Conservation (phyloP, 495 filamentous ascomycete species). For the Cercophora sp. region DNA sequence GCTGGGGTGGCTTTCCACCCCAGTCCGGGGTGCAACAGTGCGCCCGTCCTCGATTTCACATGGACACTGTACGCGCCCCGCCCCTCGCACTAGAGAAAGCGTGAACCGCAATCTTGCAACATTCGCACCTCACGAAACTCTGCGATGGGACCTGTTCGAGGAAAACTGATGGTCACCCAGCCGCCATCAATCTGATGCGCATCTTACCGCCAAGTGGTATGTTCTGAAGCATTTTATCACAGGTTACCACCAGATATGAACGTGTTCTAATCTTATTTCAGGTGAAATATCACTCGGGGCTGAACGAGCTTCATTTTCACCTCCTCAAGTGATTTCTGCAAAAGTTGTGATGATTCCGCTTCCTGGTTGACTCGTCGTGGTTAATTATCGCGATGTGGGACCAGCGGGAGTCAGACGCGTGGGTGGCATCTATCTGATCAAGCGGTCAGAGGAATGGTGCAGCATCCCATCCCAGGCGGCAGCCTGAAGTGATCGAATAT, state of each 20-base stretch:
- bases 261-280: constrained; percentile 13
- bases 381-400: constrained; percentile 20
- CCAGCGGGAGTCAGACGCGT: constrained; percentile 16
- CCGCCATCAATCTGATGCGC: background rate
- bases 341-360: constrained; percentile 9
- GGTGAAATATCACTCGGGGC: background rate
- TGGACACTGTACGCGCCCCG: constrained; percentile 18
- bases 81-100: too few relatives aligned
- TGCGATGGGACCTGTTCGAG: constrained; percentile 9
- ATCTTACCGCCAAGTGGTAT: background rate
- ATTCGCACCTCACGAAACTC: constrained; percentile 17
- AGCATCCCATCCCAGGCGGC: constrained; percentile 1
- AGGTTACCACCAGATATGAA: background rate
- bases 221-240: background rate
- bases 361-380: constrained; percentile 11
- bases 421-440: constrained; percentile 19
- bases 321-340: constrained; percentile 1
- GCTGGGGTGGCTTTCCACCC: constrained; percentile 3
- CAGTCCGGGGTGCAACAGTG: background rate
- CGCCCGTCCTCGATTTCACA: background rate
- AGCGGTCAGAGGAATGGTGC: constrained; percentile 20
- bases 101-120: too few relatives aligned
- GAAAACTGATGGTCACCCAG: background rate
- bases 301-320: background rate
- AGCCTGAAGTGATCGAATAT: constrained; percentile 10